Percentiles rank a stretch among this genome's conserved stretches.
These are phyloP conservation scores for Cystoisospora suis DNA, from an alignment of 169 alveolate genomes.

Conservation along the genomic window DNA sequence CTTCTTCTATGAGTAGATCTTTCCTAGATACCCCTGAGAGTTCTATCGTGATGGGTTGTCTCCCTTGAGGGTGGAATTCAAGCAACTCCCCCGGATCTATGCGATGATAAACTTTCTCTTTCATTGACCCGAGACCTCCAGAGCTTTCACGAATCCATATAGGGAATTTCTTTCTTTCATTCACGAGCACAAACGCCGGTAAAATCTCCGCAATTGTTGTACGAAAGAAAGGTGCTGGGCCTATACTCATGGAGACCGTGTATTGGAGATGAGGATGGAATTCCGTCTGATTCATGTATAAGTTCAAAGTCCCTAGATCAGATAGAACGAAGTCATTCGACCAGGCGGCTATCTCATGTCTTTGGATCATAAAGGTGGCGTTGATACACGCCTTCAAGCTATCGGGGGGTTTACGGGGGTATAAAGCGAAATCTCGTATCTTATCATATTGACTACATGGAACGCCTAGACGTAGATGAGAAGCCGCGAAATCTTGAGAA, in stretches of 20 bases:
- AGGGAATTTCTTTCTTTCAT: conserved; percentile 60
- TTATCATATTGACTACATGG: conserved; percentile 29
- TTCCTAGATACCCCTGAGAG: conserved; percentile 72
- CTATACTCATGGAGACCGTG: conserved; percentile 78
- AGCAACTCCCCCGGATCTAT: conserved; percentile 78
- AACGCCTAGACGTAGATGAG: conserved; percentile 40
- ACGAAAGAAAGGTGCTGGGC: conserved; percentile 85
- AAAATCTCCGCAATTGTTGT: conserved; percentile 81
- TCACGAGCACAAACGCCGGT: conserved; percentile 78
- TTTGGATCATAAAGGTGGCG: conserved; percentile 28
- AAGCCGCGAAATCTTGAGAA: conserved; percentile 58
- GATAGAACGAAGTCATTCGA: conserved; percentile 38
- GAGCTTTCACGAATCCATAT: conserved; percentile 74
- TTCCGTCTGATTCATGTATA: conserved; percentile 49
- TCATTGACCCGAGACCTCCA: conserved; percentile 18
- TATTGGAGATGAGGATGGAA: conserved; percentile 77
- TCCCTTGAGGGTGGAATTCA: conserved; percentile 83
- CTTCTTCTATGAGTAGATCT: conserved; percentile 4
- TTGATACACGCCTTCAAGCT: conserved; percentile 26
- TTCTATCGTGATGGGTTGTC: conserved; percentile 74
- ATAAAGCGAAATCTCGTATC: conserved; percentile 26
- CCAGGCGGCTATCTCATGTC: conserved; percentile 57
- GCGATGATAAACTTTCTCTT: conserved; percentile 64
- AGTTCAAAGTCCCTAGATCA: conserved; percentile 39
- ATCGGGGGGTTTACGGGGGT: neutral